phyloP scores from a whole-genome alignment of 129 eudicot genomes.

The Escallonia herrerae region DNA sequence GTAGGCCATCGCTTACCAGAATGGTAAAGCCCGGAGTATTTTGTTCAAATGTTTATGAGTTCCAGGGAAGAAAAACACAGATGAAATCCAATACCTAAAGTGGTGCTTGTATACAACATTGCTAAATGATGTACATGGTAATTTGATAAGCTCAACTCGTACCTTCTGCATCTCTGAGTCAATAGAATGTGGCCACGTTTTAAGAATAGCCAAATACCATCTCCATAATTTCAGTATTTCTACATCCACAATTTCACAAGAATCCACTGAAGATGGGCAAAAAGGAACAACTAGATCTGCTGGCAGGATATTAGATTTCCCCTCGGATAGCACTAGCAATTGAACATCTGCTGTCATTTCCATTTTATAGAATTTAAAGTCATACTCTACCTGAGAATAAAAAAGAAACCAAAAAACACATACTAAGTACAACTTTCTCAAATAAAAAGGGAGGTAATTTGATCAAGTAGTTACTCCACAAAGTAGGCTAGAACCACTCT shows the following conservation, averaged over 20 bases:
- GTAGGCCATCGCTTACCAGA: no score
- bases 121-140: neutral
- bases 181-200: constrained; percentile 67
- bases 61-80: no score
- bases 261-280: constrained; percentile 45
- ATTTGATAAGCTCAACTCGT: neutral
- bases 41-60: no score
- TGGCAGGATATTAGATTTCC: constrained; percentile 80
- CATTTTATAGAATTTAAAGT: constrained; percentile 80
- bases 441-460: neutral
- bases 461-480: no score
- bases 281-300: constrained; percentile 86
- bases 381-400: constrained; percentile 75
- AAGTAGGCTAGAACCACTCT: no score
- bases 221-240: constrained; percentile 64
- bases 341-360: constrained; percentile 91
- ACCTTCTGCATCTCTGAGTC: constrained; percentile 82
- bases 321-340: constrained; percentile 67
- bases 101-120: neutral
- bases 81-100: no score
- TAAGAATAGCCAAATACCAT: constrained; percentile 78
- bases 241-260: constrained; percentile 20
- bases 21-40: no score
- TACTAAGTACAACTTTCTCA: neutral
- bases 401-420: neutral